Percentiles rank a stretch among this genome's conserved stretches.
phyloP scores from a whole-genome alignment of 2,329 filamentous ascomycete species.

The Hansfordia pulvinata region DNA sequence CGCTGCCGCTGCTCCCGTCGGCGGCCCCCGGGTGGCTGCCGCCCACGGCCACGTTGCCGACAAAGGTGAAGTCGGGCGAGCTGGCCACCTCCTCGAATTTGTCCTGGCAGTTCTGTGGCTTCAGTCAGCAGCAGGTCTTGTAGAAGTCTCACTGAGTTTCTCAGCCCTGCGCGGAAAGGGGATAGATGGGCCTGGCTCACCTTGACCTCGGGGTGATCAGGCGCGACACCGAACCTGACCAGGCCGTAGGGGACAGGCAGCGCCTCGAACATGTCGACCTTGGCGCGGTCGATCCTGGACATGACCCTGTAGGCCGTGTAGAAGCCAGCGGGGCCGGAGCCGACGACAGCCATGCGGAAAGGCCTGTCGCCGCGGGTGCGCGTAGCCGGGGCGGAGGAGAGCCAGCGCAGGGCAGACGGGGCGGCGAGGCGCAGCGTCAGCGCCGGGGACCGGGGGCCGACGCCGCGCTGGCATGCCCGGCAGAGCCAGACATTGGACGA shows the following conservation, averaged over 20 bases:
- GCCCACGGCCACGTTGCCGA: constrained; percentile 80
- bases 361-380: constrained; percentile 25
- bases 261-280: constrained; percentile 92
- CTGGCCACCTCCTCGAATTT: constrained; percentile 82
- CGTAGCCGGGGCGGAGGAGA: constrained; percentile 11
- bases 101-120: constrained; percentile 72
- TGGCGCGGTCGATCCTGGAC: constrained; percentile 55
- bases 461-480: constrained; percentile 10
- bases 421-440: too few species aligned
- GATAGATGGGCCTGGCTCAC: constrained; percentile 36
- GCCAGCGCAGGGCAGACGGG: too few species aligned
- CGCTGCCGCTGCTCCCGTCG: constrained; percentile 26
- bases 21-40: constrained; percentile 32
- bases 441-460: too few species aligned
- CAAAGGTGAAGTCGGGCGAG: constrained; percentile 73
- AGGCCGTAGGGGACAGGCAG: constrained; percentile 87
- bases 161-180: too few species aligned
- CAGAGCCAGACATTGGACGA: too few species aligned
- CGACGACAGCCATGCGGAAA: constrained; percentile 75
- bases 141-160: too few species aligned
- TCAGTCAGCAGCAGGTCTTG: too few species aligned
- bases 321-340: constrained; percentile 91
- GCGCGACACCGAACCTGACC: constrained; percentile 90
- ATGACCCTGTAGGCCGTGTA: constrained; percentile 84
- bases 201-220: constrained; percentile 97